Percentiles rank a stretch among this genome's conserved stretches.
Conservation (phyloP, 2,329 filamentous ascomycete genomes). For the Ploettnerulaceae sp. region DNA sequence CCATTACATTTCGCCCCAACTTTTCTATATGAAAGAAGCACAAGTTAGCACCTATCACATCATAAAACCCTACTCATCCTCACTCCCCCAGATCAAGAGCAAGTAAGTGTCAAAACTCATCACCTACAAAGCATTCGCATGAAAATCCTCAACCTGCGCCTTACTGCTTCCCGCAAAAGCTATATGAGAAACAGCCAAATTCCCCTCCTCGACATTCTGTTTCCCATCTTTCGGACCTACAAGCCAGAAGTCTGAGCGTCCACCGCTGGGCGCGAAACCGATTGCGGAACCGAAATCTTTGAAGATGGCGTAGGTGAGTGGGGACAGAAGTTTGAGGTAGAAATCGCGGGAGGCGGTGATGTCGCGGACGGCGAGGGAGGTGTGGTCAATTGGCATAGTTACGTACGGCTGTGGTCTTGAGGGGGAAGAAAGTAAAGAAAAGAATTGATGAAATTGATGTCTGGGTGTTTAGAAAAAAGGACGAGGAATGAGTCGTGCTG, state of each 20-base stretch:
- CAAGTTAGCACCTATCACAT: no score
- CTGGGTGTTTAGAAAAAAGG: no score
- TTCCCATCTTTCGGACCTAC: not conserved
- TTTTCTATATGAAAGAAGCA: no score
- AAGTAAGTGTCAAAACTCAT: no score
- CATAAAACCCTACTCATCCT: no score
- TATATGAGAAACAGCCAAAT: constrained; percentile 1
- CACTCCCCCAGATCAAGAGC: no score
- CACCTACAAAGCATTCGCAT: constrained; percentile 4
- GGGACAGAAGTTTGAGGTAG: not conserved
- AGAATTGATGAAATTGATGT: no score
- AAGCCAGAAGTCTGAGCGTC: constrained; percentile 4
- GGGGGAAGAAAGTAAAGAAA: no score
- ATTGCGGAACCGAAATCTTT: not conserved
- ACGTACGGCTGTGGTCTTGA: no score
- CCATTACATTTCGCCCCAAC: constrained; percentile 5
- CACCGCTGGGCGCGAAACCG: not conserved
- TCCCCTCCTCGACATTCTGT: not conserved
- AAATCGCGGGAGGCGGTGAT: not conserved
- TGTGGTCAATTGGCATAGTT: constrained; percentile 7
- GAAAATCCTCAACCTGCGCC: constrained; percentile 3
- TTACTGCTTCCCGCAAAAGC: constrained; percentile 3
- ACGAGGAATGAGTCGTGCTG: no score
- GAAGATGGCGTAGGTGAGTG: not conserved
- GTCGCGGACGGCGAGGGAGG: not conserved